phyloP scores from a whole-genome alignment of 192 early-diverging fungal species.

The Coemansia pectinata region DNA sequence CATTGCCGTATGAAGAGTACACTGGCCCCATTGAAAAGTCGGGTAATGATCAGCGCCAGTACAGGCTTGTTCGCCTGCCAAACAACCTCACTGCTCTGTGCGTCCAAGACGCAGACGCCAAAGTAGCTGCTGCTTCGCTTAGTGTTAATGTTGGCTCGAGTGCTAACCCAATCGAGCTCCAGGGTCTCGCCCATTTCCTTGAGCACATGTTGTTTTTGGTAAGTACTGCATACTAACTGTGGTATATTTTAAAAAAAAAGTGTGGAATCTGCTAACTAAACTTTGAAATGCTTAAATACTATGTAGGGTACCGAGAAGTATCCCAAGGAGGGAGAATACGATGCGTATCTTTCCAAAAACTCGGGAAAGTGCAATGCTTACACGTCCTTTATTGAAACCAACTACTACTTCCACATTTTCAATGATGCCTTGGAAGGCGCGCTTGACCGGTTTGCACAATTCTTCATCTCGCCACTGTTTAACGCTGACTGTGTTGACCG shows the following conservation, averaged over 20 bases:
- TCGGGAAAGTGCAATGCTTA: constrained; percentile 34
- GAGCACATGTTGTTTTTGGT: constrained; percentile 69
- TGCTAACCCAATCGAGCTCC: constrained; percentile 59
- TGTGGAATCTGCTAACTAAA: background rate
- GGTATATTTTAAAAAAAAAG: background rate
- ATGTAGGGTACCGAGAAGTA: constrained; percentile 64
- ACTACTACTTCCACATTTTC: constrained; percentile 20
- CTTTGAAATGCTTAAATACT: background rate
- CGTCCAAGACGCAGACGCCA: constrained; percentile 57
- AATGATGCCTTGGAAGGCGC: constrained; percentile 58
- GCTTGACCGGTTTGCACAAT: constrained; percentile 77
- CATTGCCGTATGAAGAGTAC: constrained; percentile 27
- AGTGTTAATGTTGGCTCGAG: constrained; percentile 64
- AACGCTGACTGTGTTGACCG: constrained; percentile 76
- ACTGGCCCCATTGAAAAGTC: constrained; percentile 45
- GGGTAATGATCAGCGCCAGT: constrained; percentile 59
- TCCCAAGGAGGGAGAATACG: constrained; percentile 67
- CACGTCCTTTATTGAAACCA: constrained; percentile 18
- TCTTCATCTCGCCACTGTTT: constrained; percentile 88
- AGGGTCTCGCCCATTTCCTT: constrained; percentile 69
- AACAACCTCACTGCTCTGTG: constrained; percentile 64
- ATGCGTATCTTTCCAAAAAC: constrained; percentile 25
- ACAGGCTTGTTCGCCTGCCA: constrained; percentile 57
- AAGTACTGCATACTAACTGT: background rate
- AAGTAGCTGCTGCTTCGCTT: constrained; percentile 59